A percentile compares a stretch with the other conserved stretches of the same genome.
Conservation (phyloP, 768 basidiomycete species). For the Holtermanniella nyarrowii region DNA sequence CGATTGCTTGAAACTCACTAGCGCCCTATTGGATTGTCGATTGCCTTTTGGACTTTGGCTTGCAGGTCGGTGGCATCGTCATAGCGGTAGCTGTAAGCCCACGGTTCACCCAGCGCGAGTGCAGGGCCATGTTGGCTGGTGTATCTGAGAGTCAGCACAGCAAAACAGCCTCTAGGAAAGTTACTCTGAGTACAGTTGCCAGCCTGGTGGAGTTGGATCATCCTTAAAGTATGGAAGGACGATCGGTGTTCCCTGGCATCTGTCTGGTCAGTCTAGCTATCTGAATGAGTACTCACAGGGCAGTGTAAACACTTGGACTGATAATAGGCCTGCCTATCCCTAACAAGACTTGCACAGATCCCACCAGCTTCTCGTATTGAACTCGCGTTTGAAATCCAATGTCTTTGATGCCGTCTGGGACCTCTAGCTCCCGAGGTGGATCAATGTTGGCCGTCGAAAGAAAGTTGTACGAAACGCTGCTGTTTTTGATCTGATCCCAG, state of each 20-base stretch:
- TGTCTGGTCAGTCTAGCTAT: conserved; percentile 1
- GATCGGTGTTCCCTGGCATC: conserved; percentile 38
- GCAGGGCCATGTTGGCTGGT: conserved; percentile 36
- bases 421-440: conserved; percentile 13
- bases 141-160: conserved; percentile 3
- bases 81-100: conserved; percentile 32
- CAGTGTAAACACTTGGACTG: conserved; percentile 36
- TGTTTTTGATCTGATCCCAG: conserved; percentile 21
- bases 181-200: conserved; percentile 25
- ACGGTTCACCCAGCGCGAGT: conserved; percentile 27
- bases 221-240: conserved; percentile 29
- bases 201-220: conserved; percentile 18
- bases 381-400: conserved; percentile 19
- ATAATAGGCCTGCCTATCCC: conserved; percentile 35
- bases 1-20: conserved; percentile 28
- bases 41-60: conserved; percentile 21
- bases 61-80: conserved; percentile 24
- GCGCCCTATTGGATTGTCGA: conserved; percentile 26
- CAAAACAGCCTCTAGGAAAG: neutral
- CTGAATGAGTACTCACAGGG: conserved; percentile 25
- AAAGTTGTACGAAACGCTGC: conserved; percentile 15
- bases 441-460: conserved; percentile 22
- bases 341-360: conserved; percentile 26
- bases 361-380: conserved; percentile 27
- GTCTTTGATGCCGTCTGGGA: conserved; percentile 29